phyloP scores from a whole-genome alignment of 306 rosid genomes.

The Delonix regia region DNA sequence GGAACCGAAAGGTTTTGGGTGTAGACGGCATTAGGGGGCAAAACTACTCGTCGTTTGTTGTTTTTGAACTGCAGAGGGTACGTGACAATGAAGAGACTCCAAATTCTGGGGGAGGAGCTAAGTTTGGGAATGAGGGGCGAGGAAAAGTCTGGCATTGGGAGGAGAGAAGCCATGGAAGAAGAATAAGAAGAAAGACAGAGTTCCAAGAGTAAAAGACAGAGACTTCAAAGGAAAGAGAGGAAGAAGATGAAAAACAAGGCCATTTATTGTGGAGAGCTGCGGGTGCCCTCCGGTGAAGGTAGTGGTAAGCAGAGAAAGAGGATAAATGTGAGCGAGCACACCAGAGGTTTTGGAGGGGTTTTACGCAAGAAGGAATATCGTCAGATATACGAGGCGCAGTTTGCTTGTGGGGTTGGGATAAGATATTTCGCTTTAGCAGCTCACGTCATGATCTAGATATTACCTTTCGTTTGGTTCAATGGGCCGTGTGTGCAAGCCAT shows the following conservation, averaged over 20 bases:
- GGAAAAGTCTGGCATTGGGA: slow-evolving; percentile 45
- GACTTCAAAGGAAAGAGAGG: slow-evolving; percentile 13
- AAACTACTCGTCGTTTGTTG: background rate
- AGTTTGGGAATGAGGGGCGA: slow-evolving; percentile 42
- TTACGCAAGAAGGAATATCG: slow-evolving; percentile 21
- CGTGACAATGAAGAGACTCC: slow-evolving; percentile 44
- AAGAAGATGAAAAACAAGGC: background rate
- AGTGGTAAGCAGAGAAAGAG: background rate
- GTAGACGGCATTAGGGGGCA: slow-evolving; percentile 51
- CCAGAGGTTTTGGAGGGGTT: slow-evolving; percentile 66
- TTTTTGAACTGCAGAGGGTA: slow-evolving; percentile 31
- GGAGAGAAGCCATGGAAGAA: slow-evolving; percentile 63
- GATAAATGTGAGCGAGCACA: background rate
- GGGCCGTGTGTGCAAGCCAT: background rate
- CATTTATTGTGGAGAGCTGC: slow-evolving; percentile 33
- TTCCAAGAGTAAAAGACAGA: background rate
- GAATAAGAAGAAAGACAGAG: background rate
- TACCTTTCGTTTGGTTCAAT: background rate
- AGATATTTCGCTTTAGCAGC: slow-evolving; percentile 7
- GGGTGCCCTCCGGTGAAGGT: background rate
- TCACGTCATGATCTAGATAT: background rate
- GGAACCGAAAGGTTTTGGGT: slow-evolving; percentile 46
- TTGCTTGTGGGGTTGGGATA: background rate
- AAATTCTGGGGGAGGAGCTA: slow-evolving; percentile 44
- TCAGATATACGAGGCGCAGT: background rate